Evolutionary conservation across 495 filamentous ascomycete species (phyloP).

Genomic region (Podospora bellae-mahoneyi): DNA sequence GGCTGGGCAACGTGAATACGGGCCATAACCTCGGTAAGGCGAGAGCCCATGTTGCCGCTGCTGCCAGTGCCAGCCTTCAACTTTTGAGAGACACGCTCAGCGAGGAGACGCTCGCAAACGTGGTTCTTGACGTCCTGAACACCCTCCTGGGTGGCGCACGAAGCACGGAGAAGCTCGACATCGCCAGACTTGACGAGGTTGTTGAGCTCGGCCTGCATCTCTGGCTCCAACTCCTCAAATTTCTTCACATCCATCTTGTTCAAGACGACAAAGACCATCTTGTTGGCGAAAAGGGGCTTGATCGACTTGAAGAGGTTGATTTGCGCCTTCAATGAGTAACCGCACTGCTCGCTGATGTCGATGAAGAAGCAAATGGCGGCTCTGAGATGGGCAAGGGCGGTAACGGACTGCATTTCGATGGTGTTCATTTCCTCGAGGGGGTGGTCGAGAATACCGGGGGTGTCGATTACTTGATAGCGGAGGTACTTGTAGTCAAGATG

Average conservation of each 20-base stretch:
- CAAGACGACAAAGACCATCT: conserved; percentile 91
- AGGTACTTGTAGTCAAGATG: conserved; percentile 95
- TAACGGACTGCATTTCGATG: conserved; percentile 97
- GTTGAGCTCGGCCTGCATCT: conserved; percentile 73
- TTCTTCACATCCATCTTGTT: conserved; percentile 95
- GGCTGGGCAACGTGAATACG: conserved; percentile 96
- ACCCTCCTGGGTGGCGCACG: conserved; percentile 92
- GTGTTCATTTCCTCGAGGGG: conserved; percentile 99
- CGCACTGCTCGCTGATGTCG: conserved; percentile 93
- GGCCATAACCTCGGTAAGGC: conserved; percentile 81
- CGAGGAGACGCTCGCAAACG: conserved; percentile 88
- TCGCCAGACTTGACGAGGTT: conserved; percentile 76
- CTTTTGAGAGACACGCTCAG: conserved; percentile 90
- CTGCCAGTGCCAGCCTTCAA: conserved; percentile 80
- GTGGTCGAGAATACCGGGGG: conserved; percentile 82
- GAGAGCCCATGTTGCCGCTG: conserved; percentile 66
- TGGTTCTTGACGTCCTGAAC: conserved; percentile 92
- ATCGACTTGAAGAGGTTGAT: conserved; percentile 91
- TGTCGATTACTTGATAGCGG: conserved; percentile 65
- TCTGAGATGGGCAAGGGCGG: conserved; percentile 91
- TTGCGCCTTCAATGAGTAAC: conserved; percentile 88
- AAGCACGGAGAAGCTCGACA: conserved; percentile 86
- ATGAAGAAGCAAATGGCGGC: conserved; percentile 97
- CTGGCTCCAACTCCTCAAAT: conserved; percentile 82
- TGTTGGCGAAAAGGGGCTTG: conserved; percentile 94